Conservation (phyloP, 768 basidiomycete species). For the Rhizopogon sp. region DNA sequence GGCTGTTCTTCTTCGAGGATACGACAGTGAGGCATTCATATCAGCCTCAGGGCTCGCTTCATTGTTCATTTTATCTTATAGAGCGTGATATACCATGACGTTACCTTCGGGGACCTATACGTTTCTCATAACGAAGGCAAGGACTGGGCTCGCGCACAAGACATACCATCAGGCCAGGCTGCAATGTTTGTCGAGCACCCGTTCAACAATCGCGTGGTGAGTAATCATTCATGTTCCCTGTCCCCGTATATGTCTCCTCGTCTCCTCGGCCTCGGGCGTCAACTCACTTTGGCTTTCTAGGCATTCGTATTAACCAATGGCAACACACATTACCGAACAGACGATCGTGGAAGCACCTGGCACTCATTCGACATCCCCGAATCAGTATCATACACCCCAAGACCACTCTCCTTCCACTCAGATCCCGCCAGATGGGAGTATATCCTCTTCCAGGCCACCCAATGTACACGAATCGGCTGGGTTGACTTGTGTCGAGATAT, state of each 20-base stretch:
- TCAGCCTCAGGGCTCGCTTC: not conserved
- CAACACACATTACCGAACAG: constrained; percentile 82
- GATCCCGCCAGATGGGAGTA: constrained; percentile 63
- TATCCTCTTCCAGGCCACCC: constrained; percentile 75
- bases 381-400: constrained; percentile 32
- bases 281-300: constrained; percentile 33
- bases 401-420: constrained; percentile 86
- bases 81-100: constrained; percentile 81
- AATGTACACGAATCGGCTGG: constrained; percentile 55
- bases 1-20: constrained; percentile 92
- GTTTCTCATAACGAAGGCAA: constrained; percentile 89
- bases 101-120: constrained; percentile 58
- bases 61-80: constrained; percentile 17
- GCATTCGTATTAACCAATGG: constrained; percentile 80
- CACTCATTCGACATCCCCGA: constrained; percentile 72
- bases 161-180: constrained; percentile 53
- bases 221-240: constrained; percentile 15
- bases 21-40: constrained; percentile 57
- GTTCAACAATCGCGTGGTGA: constrained; percentile 69
- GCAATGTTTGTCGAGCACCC: constrained; percentile 83
- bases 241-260: not conserved
- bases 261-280: not conserved
- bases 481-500: constrained; percentile 63
- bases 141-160: constrained; percentile 46
- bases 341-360: constrained; percentile 88